Evolutionary conservation across 2,329 filamentous ascomycete genomes (phyloP).

Genomic region (Neofusicoccum sp.): DNA sequence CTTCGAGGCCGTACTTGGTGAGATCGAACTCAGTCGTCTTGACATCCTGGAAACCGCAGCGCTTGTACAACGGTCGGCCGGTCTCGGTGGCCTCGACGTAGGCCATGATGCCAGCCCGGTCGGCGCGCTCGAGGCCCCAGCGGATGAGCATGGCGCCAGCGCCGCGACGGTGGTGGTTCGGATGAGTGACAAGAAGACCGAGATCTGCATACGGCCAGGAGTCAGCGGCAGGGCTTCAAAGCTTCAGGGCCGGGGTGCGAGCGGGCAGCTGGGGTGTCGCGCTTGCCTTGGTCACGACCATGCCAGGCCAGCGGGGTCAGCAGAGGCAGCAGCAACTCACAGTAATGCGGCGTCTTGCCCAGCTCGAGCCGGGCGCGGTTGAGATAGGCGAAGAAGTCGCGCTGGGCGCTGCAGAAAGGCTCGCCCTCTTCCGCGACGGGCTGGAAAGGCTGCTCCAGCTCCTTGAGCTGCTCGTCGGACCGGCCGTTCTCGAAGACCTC

Average conservation of each 20-base stretch:
- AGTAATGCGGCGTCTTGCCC: constrained; percentile 15
- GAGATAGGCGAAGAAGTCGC: constrained; percentile 8
- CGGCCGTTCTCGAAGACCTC: constrained; percentile 1
- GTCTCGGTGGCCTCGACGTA: constrained; percentile 42
- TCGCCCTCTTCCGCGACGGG: constrained; percentile 9
- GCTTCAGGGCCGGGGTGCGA: no score
- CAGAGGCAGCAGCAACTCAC: constrained; percentile 8
- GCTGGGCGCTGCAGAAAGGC: background rate
- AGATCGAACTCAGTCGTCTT: constrained; percentile 28
- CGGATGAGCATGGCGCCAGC: constrained; percentile 9
- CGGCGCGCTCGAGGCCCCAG: constrained; percentile 22
- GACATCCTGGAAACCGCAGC: constrained; percentile 26
- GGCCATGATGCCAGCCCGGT: constrained; percentile 35
- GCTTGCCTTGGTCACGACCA: no score
- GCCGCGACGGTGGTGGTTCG: constrained; percentile 16
- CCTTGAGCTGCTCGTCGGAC: constrained; percentile 21
- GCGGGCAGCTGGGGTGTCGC: no score
- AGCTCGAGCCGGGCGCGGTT: background rate
- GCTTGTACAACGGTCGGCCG: constrained; percentile 38
- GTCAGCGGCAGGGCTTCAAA: constrained; percentile 26
- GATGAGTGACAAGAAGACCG: constrained; percentile 15
- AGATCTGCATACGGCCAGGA: constrained; percentile 21
- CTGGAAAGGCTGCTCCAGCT: constrained; percentile 14
- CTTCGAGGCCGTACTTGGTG: constrained; percentile 29
- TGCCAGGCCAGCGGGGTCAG: no score